These are phyloP conservation scores for Phallus indusiatus DNA, from an alignment of 768 basidiomycete species.

Conservation along the genomic window DNA sequence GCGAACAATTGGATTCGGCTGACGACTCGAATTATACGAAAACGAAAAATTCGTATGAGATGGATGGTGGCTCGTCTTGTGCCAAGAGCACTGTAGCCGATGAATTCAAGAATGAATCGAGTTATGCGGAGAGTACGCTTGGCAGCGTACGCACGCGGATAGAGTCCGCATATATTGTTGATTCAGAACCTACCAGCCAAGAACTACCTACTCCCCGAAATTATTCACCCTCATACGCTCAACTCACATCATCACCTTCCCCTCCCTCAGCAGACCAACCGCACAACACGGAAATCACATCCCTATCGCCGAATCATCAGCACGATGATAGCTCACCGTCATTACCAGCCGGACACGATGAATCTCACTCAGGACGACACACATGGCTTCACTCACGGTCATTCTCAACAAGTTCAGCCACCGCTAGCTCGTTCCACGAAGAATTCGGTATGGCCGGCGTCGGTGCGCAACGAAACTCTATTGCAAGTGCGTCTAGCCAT, in stretches of 20 bases:
- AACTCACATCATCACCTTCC: no score
- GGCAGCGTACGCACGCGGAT: constrained; percentile 12
- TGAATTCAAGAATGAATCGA: constrained; percentile 19
- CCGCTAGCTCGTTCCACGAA: not conserved
- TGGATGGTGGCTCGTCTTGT: constrained; percentile 32
- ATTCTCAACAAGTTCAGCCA: not conserved
- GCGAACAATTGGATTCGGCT: constrained; percentile 12
- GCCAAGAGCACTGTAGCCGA: constrained; percentile 25
- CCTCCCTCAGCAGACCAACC: no score
- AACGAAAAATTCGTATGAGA: constrained; percentile 17
- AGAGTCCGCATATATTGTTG: constrained; percentile 24
- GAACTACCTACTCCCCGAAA: not conserved
- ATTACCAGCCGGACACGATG: no score
- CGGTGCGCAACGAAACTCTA: constrained; percentile 5
- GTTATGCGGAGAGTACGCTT: constrained; percentile 1
- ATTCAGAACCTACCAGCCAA: constrained; percentile 18
- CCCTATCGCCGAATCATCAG: no score
- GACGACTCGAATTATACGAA: constrained; percentile 5
- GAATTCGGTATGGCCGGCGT: constrained; percentile 6
- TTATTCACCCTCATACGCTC: not conserved
- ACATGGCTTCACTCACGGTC: not conserved
- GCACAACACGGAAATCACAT: no score
- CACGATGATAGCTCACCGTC: no score
- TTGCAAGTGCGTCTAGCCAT: not conserved
- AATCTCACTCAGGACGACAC: no score